phyloP scores from a whole-genome alignment of 352 stramenopile genomes.

The Globisporangium megalacanthum region DNA sequence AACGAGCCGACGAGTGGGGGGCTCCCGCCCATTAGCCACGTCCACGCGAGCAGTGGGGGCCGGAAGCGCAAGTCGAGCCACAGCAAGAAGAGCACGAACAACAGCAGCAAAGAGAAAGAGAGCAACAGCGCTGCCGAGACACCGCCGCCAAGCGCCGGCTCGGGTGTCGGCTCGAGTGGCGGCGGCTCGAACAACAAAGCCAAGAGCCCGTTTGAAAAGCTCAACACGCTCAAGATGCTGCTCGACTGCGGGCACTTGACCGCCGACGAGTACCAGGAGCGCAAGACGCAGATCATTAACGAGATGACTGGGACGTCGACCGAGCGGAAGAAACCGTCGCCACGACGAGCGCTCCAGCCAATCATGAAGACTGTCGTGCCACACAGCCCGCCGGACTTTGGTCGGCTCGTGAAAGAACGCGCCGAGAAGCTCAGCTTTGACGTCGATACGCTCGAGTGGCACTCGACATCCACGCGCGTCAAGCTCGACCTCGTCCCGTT shows the following conservation, averaged over 20 bases:
- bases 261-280: slow-evolving; percentile 72
- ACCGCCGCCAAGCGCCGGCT: background rate
- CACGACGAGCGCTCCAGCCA: slow-evolving; percentile 40
- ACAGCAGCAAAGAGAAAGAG: slow-evolving; percentile 14
- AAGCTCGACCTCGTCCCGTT: slow-evolving; percentile 80
- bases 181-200: too few relatives aligned
- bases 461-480: slow-evolving; percentile 47
- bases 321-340: slow-evolving; percentile 48
- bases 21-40: slow-evolving; percentile 1
- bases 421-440: slow-evolving; percentile 82
- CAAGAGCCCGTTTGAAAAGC: slow-evolving; percentile 74
- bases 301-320: slow-evolving; percentile 81
- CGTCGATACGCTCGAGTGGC: slow-evolving; percentile 77
- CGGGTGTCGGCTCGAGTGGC: background rate
- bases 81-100: slow-evolving; percentile 12
- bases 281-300: slow-evolving; percentile 86
- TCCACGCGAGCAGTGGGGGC: slow-evolving; percentile 1
- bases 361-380: slow-evolving; percentile 80
- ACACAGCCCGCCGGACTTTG: slow-evolving; percentile 67
- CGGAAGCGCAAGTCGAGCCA: slow-evolving; percentile 17
- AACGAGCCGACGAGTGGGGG: background rate
- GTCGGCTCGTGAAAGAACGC: slow-evolving; percentile 45
- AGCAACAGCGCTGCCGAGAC: slow-evolving; percentile 6
- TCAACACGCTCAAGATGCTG: slow-evolving; percentile 81
- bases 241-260: slow-evolving; percentile 75